Percentiles rank a stretch among this genome's conserved stretches.
These are phyloP conservation scores for Pythium dissimile DNA, from an alignment of 352 stramenopile species.

Conservation along the genomic window DNA sequence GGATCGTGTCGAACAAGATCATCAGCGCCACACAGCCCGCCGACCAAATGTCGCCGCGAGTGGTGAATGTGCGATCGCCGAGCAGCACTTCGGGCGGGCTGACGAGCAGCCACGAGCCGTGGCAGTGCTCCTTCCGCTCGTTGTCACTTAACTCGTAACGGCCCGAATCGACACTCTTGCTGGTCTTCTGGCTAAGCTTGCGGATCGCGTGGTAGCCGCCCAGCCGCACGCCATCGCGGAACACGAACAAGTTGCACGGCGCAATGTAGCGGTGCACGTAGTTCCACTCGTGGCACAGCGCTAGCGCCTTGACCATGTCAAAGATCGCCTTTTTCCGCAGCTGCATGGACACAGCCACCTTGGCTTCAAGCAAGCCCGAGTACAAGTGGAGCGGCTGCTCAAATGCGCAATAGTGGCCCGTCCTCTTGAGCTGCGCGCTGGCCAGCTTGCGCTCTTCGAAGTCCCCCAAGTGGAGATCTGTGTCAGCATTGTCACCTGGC, in stretches of 20 bases:
- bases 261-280: constrained; percentile 82
- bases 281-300: constrained; percentile 58
- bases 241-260: constrained; percentile 68
- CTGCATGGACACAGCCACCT: constrained; percentile 32
- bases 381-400: constrained; percentile 78
- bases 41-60: constrained; percentile 74
- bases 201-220: constrained; percentile 71
- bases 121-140: constrained; percentile 74
- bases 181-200: constrained; percentile 12
- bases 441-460: neutral
- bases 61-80: constrained; percentile 63
- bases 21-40: constrained; percentile 59
- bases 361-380: constrained; percentile 68
- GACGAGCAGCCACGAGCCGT: constrained; percentile 60
- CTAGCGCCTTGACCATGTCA: constrained; percentile 62
- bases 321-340: constrained; percentile 69
- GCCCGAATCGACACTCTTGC: constrained; percentile 11
- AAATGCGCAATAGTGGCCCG: constrained; percentile 75
- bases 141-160: constrained; percentile 65
- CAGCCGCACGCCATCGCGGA: constrained; percentile 58
- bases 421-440: constrained; percentile 24
- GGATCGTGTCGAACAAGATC: constrained; percentile 61
- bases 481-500: neutral
- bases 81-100: constrained; percentile 73
- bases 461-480: neutral